Percentiles rank a stretch among this genome's conserved stretches.
Evolutionary conservation across 2,329 filamentous ascomycete species (phyloP).

Genomic region (Penicillium psychrosexuale): DNA sequence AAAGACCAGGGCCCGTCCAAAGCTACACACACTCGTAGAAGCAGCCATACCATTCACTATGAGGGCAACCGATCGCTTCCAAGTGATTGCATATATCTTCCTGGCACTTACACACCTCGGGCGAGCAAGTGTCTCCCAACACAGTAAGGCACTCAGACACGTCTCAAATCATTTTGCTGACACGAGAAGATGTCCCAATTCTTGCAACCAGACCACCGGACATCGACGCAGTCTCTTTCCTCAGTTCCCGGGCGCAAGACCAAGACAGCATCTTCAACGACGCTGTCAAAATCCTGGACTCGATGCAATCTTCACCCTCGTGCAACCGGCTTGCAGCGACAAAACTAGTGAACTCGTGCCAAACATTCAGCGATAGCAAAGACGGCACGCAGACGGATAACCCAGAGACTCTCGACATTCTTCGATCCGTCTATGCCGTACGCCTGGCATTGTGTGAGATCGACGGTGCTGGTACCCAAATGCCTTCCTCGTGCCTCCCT

Average conservation of each 20-base stretch:
- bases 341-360: slow-evolving; percentile 54
- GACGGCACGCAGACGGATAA: slow-evolving; percentile 23
- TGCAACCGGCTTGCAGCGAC: slow-evolving; percentile 54
- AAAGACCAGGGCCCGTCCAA: background rate
- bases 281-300: slow-evolving; percentile 45
- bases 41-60: background rate
- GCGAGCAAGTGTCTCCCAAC: background rate
- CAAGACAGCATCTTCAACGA: slow-evolving; percentile 40
- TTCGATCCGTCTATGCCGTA: slow-evolving; percentile 59
- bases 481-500: slow-evolving; percentile 52
- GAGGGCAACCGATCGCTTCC: background rate
- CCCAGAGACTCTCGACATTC: slow-evolving; percentile 40
- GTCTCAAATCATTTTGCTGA: background rate
- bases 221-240: slow-evolving; percentile 28
- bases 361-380: slow-evolving; percentile 44
- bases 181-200: background rate
- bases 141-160: background rate
- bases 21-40: background rate
- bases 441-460: slow-evolving; percentile 64
- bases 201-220: slow-evolving; percentile 2
- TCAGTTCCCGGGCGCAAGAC: slow-evolving; percentile 23
- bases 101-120: background rate
- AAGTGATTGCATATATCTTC: background rate
- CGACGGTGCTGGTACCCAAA: slow-evolving; percentile 48
- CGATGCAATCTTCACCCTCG: slow-evolving; percentile 47